A percentile compares a stretch with the other conserved stretches of the same genome.
Evolutionary conservation across 305 asterid species (phyloP).

Genomic region (Fraxinus albicans): DNA sequence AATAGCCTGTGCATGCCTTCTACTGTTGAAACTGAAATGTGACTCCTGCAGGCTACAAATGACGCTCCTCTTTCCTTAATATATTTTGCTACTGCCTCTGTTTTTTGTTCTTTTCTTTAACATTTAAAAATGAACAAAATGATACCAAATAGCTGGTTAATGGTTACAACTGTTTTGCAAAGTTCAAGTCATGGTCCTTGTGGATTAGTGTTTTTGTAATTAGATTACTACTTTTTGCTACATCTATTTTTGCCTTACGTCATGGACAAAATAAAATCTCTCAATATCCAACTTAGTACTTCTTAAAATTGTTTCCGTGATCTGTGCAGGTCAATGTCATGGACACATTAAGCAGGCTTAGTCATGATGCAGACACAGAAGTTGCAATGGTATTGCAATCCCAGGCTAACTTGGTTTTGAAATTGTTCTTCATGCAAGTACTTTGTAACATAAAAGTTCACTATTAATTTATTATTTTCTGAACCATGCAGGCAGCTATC

Average conservation of each 20-base stretch:
- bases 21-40: not conserved
- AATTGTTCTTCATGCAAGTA: not conserved
- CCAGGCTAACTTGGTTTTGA: not conserved
- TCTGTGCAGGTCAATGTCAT: constrained; percentile 85
- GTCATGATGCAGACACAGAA: constrained; percentile 95
- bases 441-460: not conserved
- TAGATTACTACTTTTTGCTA: not conserved
- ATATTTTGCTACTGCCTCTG: not conserved
- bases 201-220: not conserved
- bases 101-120: not conserved
- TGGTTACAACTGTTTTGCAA: not conserved
- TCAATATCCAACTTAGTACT: not conserved
- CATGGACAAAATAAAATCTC: not conserved
- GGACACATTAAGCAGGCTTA: constrained; percentile 98
- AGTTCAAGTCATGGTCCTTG: not conserved
- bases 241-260: not conserved
- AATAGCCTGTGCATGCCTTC: not conserved
- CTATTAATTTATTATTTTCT: constrained; percentile 3
- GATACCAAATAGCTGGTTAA: not conserved
- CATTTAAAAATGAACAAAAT: not conserved
- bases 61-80: not conserved
- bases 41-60: not conserved
- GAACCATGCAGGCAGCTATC: constrained; percentile 68
- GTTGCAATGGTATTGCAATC: constrained; percentile 76
- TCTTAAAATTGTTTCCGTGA: constrained; percentile 12